Base-by-base conservation (phyloP, 2,329 filamentous ascomycete species). In the Aspergillus neotritici region DNA sequence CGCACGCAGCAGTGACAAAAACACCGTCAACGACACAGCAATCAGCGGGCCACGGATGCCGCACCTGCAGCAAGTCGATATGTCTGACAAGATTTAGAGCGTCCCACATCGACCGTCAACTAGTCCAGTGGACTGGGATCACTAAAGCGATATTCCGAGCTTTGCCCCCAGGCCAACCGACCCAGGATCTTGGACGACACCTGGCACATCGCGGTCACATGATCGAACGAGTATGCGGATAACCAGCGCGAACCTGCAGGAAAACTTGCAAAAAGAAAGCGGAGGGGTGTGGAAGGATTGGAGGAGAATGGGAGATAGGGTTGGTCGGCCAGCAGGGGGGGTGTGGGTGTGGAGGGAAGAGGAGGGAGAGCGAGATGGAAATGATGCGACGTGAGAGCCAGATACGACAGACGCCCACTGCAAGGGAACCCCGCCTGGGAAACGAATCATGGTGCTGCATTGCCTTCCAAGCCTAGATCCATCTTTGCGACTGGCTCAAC, bases 171-270 rank as follows among this genome's bases (percentile, higher is more conserved):
- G 49, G 40, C 49, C 51, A 53, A 54, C 50, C 43, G 44, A 37
- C 45, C 41, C 43, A 37, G 46, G 44, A 54, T 47, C 53, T 57
- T 61, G 61, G 57, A 55, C 44, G 51, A 53, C 32, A 48, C 38
- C 40, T 41, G 48, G 39, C 50, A 54, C 51, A 47, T 47, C n/a
- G 17, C 28, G 50, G 61, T 67, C 64, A 67, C 64, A 67, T 67
- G 64, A 67, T 59, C 53, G 50, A 57, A 53, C 41, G 36, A 45
- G 48, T 49, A 57, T 65, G 62, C 62, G 62, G 59, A 52, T 55
- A 55, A 51, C 57, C 60, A 57, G 53, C 47, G 56, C 51, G 49
- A 60, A 60, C 53, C 55, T 63, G 61, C 60, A 61, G 53, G 40
- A 50, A 16, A 44, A 32, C 35, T 34, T 32, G 44, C 21, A 32